A percentile compares a stretch with the other conserved stretches of the same genome.
Conservation (phyloP, 306 rosid species). For the Fagus sylvatica region DNA sequence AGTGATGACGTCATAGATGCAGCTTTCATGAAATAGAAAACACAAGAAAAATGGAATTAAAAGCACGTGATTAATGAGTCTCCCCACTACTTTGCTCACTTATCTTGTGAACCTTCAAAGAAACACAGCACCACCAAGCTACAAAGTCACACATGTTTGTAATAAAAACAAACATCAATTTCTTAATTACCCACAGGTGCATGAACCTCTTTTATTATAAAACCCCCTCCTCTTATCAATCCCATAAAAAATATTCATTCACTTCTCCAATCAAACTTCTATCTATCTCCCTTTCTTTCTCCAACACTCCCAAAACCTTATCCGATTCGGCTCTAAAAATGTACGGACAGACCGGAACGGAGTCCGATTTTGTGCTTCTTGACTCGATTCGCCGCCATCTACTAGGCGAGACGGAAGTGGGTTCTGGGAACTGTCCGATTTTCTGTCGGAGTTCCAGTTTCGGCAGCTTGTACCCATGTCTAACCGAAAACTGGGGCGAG, state of each 20-base stretch:
- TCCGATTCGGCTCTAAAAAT: conserved; percentile 3
- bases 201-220: conserved; percentile 60
- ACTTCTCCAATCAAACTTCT: background rate
- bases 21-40: no score
- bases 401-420: conserved; percentile 50
- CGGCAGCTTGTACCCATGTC: conserved; percentile 60
- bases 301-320: background rate
- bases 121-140: no score
- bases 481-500: conserved; percentile 74
- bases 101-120: no score
- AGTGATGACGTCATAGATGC: no score
- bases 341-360: conserved; percentile 31
- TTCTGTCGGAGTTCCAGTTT: conserved; percentile 61
- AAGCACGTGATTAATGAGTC: no score
- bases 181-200: conserved; percentile 25
- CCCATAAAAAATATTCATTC: no score
- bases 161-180: no score
- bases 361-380: conserved; percentile 43
- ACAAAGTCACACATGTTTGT: no score
- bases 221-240: conserved; percentile 13
- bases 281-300: no score
- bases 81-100: no score
- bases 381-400: conserved; percentile 72
- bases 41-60: no score
- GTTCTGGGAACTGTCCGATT: conserved; percentile 28